Percentiles rank a stretch among this genome's conserved stretches.
Evolutionary conservation across 495 filamentous ascomycete species (phyloP).

Genomic region (Penicillium riverlandense): DNA sequence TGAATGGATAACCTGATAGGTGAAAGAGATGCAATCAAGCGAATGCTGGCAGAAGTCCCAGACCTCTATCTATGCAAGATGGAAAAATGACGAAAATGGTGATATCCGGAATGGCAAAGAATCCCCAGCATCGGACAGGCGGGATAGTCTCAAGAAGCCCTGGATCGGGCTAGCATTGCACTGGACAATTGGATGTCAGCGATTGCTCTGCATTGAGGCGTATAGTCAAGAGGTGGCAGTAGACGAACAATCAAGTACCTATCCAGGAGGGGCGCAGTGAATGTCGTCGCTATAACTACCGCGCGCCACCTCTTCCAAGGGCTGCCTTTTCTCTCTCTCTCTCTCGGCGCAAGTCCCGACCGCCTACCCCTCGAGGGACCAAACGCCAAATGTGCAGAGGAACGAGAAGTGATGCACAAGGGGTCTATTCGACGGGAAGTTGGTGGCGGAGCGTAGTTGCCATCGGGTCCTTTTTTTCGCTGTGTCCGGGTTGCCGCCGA

Average conservation of each 20-base stretch:
- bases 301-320: slow-evolving; percentile 4
- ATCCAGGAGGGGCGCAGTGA: background rate
- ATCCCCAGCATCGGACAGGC: too few species aligned
- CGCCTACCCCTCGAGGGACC: background rate
- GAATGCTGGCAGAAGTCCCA: slow-evolving; percentile 2
- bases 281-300: slow-evolving; percentile 1
- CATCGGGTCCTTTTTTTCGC: slow-evolving; percentile 20
- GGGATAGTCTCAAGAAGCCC: slow-evolving; percentile 16
- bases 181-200: slow-evolving; percentile 4
- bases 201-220: background rate
- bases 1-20: too few species aligned
- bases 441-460: slow-evolving; percentile 6
- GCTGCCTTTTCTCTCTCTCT: slow-evolving; percentile 1
- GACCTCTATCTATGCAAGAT: slow-evolving; percentile 1
- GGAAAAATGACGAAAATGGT: background rate
- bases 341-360: too few species aligned
- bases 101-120: too few species aligned
- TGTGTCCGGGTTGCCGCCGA: slow-evolving; percentile 19
- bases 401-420: background rate
- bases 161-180: slow-evolving; percentile 19
- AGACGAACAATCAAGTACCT: background rate
- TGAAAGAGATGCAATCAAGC: background rate
- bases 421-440: background rate
- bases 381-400: background rate
- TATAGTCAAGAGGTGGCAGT: too few species aligned